Percentiles rank a stretch among this genome's conserved stretches.
Conservation (phyloP, 176 grass and related monocot genomes). For the Hyparrhenia diplandra region DNA sequence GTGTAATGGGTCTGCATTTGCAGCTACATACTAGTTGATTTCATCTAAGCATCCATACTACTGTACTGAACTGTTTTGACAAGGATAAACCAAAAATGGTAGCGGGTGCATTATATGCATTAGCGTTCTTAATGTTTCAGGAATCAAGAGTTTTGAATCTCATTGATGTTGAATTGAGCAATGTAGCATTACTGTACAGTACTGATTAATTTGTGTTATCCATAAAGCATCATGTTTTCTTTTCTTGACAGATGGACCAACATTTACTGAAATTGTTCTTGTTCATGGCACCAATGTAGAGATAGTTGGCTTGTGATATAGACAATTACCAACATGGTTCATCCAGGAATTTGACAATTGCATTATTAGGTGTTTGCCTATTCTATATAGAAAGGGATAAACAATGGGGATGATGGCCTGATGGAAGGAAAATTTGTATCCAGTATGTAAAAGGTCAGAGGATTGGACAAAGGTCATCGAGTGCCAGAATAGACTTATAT, state of each 20-base stretch:
- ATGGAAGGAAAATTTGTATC: neutral
- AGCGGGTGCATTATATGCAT: neutral
- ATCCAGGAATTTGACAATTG: neutral
- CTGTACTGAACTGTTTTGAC: neutral
- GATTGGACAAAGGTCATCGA: neutral
- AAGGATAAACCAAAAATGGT: neutral
- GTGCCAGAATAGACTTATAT: neutral
- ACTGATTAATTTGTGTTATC: neutral
- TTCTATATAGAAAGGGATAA: neutral
- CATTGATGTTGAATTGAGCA: neutral
- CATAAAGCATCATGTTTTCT: neutral
- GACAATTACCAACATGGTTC: neutral
- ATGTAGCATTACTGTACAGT: neutral
- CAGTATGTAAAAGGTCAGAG: neutral
- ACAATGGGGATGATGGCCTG: neutral
- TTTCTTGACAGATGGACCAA: neutral
- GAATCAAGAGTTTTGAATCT: neutral
- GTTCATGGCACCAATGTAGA: neutral
- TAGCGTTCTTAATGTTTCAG: neutral
- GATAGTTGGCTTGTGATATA: neutral
- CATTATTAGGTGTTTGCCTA: neutral
- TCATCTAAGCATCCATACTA: neutral
- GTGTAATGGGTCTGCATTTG: constrained; percentile 4
- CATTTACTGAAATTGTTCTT: neutral
- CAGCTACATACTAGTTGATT: neutral